Evolutionary conservation across 1,284 basidiomycete species (phyloP), one percentile per base, ranked within the genome.

Genomic region (Crepidotus sp.): DNA sequence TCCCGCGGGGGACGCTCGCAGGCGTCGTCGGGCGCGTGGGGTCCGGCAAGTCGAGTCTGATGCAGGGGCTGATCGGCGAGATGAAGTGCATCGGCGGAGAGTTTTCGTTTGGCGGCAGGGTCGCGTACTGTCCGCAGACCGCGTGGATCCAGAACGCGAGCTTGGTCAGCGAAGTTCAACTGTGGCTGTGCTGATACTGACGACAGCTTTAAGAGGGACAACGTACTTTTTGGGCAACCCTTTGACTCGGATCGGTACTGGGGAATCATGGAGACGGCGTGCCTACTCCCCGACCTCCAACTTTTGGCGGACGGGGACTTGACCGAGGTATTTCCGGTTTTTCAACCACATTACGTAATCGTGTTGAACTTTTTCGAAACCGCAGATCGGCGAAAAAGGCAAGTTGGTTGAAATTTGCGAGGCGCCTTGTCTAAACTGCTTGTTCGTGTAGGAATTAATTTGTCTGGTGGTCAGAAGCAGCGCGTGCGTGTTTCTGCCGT

Each of bases 121-220:
- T 88, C 2, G 81, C 76, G 0, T 90, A 87, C 59, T 86, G 82
- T 57, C 73, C 84, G 10, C 83, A 88, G 61, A 74, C 73, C 0
- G 81, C 86, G 0, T 92, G 87, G 87, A 89, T 91, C 38, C 83
- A 88, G 59, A 89, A 87, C 56, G 79, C 82, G 0, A 77, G 82
- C 3, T 54, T 91, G 51, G 80, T 83, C 41, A 53, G 76, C 54
- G 15, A 10, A 42, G 0, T 27, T 26, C n/a, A 6, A n/a, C n/a
- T 2, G n/a, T 2, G 29, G 17, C 13, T 3, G 19, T 26, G 33
- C 29, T 15, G 3, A 35, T 14, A 4, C 14, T 42, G 11, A 46
- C n/a, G 45, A 15, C 33, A 36, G 7, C 34, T 17, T 24, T 9
- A 37, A 72, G 81, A 62, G 79, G 56, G 77, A 82, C 41, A 80